Percentiles rank a stretch among this genome's conserved stretches.
These are phyloP conservation scores for Colletotrichum sidae DNA, from an alignment of 2,329 filamentous ascomycete species.

Conservation along the genomic window DNA sequence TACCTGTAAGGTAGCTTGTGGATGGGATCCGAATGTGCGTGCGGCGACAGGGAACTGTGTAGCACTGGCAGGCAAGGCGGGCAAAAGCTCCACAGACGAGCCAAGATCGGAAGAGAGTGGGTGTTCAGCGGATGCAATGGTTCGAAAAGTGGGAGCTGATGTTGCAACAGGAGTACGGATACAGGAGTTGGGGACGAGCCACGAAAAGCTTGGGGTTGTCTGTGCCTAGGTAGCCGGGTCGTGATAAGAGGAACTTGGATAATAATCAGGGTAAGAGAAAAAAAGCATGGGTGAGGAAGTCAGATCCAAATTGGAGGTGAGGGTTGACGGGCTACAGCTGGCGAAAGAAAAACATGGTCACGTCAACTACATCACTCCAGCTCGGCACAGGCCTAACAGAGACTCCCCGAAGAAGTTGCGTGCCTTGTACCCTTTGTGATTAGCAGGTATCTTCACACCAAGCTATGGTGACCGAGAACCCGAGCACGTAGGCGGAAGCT, in stretches of 20 bases:
- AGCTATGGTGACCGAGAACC: neutral
- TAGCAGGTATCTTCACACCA: too few relatives aligned
- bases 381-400: too few relatives aligned
- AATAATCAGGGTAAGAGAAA: too few relatives aligned
- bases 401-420: too few relatives aligned
- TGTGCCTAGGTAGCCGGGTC: neutral
- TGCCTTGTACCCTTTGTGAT: too few relatives aligned
- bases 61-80: constrained; percentile 20
- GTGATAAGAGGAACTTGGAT: neutral
- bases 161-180: neutral
- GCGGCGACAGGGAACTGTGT: too few relatives aligned
- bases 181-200: neutral
- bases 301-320: too few relatives aligned
- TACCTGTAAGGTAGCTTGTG: too few relatives aligned
- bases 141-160: constrained; percentile 14
- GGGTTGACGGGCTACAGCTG: neutral
- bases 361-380: too few relatives aligned
- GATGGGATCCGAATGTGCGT: too few relatives aligned
- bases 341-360: neutral
- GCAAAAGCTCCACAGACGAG: constrained; percentile 30
- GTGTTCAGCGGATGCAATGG: constrained; percentile 16
- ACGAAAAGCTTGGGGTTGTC: neutral
- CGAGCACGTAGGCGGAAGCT: constrained; percentile 18
- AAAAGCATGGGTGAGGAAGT: too few relatives aligned
- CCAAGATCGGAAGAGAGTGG: constrained; percentile 35